Percentiles rank a stretch among this genome's conserved stretches.
These are phyloP conservation scores for Vaccinium darrowii DNA, from an alignment of 148 eudicot species.

Conservation along the genomic window DNA sequence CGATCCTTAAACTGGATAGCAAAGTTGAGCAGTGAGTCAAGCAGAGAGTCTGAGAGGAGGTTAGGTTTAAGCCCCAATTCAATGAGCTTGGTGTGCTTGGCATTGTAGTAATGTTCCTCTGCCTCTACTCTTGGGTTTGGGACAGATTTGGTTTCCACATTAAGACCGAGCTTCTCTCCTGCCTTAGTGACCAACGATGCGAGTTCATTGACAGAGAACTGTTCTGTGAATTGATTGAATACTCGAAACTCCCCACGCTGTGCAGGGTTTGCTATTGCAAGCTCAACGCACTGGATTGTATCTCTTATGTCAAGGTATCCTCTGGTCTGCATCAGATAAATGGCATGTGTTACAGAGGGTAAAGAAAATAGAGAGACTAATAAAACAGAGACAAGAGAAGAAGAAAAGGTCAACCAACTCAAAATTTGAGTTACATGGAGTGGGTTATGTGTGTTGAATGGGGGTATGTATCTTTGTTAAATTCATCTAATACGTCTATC, in stretches of 20 bases:
- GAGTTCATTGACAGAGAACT: slow-evolving; percentile 87
- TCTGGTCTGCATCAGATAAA: slow-evolving; percentile 56
- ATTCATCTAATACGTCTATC: neutral
- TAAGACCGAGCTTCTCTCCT: slow-evolving; percentile 73
- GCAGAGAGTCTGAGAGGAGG: slow-evolving; percentile 84
- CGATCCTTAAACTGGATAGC: slow-evolving; percentile 77
- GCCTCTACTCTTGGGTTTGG: slow-evolving; percentile 99
- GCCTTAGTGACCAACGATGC: slow-evolving; percentile 85
- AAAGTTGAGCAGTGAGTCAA: slow-evolving; percentile 84
- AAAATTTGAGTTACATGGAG: neutral
- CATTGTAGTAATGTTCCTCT: slow-evolving; percentile 96
- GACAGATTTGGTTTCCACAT: slow-evolving; percentile 74
- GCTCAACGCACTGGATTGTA: slow-evolving; percentile 94
- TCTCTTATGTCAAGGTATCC: slow-evolving; percentile 98
- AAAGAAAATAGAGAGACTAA: neutral
- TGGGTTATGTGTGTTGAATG: neutral
- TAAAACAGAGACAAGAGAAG: neutral
- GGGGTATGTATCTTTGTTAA: neutral
- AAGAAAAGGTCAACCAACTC: neutral
- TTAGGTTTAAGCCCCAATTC: slow-evolving; percentile 91
- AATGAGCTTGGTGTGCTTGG: slow-evolving; percentile 90
- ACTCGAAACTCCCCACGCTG: slow-evolving; percentile 86
- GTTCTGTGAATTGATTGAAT: slow-evolving; percentile 96
- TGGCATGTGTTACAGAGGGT: neutral
- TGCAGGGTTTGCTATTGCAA: slow-evolving; percentile 92